Base-by-base conservation (phyloP, 169 alveolate species). In the Eimeria falciformis region DNA sequence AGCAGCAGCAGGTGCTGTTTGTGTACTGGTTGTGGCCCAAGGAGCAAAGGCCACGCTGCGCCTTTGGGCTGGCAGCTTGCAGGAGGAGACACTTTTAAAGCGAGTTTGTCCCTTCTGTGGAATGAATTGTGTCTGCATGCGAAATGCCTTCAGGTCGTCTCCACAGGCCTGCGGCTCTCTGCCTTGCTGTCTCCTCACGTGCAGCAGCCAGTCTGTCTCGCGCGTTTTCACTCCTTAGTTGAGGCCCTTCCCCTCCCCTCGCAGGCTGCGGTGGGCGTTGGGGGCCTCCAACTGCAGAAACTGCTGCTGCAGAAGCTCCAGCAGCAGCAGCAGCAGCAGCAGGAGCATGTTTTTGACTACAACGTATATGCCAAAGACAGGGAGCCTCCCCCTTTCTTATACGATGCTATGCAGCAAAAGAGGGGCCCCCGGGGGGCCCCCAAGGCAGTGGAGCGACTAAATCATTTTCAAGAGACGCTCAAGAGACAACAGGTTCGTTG, bases 351-450 rank as follows among this genome's bases (percentile, higher is more conserved):
- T 7, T 50, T 50, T 50, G 62, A 50, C 62, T 50, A 50, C 62
- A 50, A 50, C 14, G 62, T 50, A 14, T 14, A 50, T 14, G 62
- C 7, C 62, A 7, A 7, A 50, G 62, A 50, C n/a, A 50, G 62
- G 14, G 62, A 50, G 14, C n/a, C 14, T 7, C 62, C 14, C 62
- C 62, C 62, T 14, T 50, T 50, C 14, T 14, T 50, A 50, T 50
- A 50, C 62, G 62, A 50, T 50, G 14, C 14, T 7, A 7, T 14
- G 14, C 7, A 14, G n/a, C 7, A 14, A 14, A 50, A 50, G 14
- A 11, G 62, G 62, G 62, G 62, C n/a, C 62, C 62, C 62, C 62
- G 7, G 62, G 62, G 62, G 62, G 62, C 62, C 62, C 14, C 62
- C 7, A 7, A 50, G 62, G 62, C 14, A 7, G 62, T 14, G 14